Evolutionary conservation across 2,329 filamentous ascomycete genomes (phyloP), one percentile per base, ranked within the genome.

Genomic region (Phialemoniopsis sp.): DNA sequence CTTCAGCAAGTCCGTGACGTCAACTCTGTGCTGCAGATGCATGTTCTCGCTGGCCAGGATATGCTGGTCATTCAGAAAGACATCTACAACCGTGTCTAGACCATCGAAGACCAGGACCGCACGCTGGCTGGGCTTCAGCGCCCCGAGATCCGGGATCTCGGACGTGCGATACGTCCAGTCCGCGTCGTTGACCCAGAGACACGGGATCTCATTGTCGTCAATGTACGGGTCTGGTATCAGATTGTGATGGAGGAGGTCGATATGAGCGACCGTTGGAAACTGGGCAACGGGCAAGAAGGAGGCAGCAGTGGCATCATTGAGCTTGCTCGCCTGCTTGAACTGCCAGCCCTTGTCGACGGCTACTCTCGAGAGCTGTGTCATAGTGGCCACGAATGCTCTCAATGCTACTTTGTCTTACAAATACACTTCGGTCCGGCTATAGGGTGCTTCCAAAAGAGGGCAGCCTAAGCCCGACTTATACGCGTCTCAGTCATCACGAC

Each of bases 11-110:
- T 62, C 47, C 1, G 67, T 70, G 26, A 83, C 60, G 41, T 76
- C 58, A 13, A 81, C 56, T 1, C 78, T 67, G 46, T 82, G 67
- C 8, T 70, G 65, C 13, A 80, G 51, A 50, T 80, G 82, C 78
- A 82, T 82, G 55, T 83, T 83, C 45, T 80, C 73, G 13, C 72
- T 71, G 45, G 68, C 57, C 13, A 82, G 59, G 10, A 83, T 70
- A 18, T 63, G 54, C 1, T 60, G 51, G 10, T 66, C 73, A 46
- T 83, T 80, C 10, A 84, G 63, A 10, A 52, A 64, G 30, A 82
- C 76, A 0, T 66, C 74, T 1, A 78, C 75, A 46, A 79, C 80
- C 0, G 79, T 84, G 50, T 83, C 80, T 2, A 84, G 67, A 0
- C 80, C 80, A 46, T 82, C 72, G 42, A 83, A 81, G 8, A 78